Percentiles rank a stretch among this genome's conserved stretches.
phyloP scores from a whole-genome alignment of 768 basidiomycete genomes.

The Hortiboletus flavorubellus region DNA sequence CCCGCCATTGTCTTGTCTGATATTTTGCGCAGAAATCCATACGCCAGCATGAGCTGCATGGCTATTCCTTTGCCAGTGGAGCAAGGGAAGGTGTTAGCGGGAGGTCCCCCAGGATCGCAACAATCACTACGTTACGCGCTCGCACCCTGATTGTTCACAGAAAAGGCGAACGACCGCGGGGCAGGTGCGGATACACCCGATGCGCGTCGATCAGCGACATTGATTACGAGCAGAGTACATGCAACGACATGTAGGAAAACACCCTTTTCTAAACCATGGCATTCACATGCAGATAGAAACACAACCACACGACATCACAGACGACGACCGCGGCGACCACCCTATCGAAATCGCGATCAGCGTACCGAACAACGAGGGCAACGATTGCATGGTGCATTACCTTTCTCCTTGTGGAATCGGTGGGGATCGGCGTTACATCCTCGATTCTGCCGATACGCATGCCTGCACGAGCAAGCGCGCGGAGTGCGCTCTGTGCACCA shows the following conservation, averaged over 20 bases:
- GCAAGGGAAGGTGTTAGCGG: background rate
- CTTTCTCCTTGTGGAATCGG: conserved; percentile 97
- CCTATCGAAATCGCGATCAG: conserved; percentile 42
- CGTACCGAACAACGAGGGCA: background rate
- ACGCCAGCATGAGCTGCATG: conserved; percentile 53
- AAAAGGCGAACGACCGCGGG: conserved; percentile 64
- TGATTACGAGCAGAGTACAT: conserved; percentile 35
- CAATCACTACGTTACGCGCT: background rate
- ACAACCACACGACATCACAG: conserved; percentile 44
- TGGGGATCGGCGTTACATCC: conserved; percentile 96
- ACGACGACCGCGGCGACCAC: conserved; percentile 99
- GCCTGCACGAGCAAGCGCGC: conserved; percentile 96
- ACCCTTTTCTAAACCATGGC: conserved; percentile 16
- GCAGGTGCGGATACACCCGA: conserved; percentile 60
- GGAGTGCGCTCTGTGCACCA: conserved; percentile 96
- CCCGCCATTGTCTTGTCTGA: conserved; percentile 58
- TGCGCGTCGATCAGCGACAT: conserved; percentile 90
- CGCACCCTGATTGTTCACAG: background rate
- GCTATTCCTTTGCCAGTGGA: background rate
- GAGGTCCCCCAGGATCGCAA: background rate
- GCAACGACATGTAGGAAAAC: conserved; percentile 28
- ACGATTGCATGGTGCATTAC: conserved; percentile 37
- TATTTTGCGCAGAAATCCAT: conserved; percentile 55
- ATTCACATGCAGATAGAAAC: conserved; percentile 10
- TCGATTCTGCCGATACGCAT: conserved; percentile 99